Base-by-base conservation (phyloP, 2,329 filamentous ascomycete genomes). In the Taxawa tesnikishii region DNA sequence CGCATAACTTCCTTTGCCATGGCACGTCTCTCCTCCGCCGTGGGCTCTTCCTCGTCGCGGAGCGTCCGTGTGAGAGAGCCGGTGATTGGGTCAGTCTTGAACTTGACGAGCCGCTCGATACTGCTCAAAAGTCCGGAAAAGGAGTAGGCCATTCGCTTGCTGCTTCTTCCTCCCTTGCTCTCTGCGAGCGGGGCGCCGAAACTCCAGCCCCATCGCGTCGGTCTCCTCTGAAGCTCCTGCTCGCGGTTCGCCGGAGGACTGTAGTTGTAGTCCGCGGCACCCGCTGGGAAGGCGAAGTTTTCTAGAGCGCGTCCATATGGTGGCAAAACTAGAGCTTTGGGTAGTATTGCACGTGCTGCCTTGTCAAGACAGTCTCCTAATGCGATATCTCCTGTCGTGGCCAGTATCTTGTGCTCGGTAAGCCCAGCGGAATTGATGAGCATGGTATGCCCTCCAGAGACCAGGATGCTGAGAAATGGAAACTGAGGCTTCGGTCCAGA, bases 321-420 rank as follows among this genome's bases (percentile, higher is more conserved):
- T 32, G 83, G 77, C 12, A 65, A 57, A 14, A 88, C 54, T 3
- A 76, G 41, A 0, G 64, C 54, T 0, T 58, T 15, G 0, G 87
- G 88, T 1, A 96, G 58, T 36, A 94, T 73, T 11, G 68, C 64
- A 28, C 90, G 74, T 6, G 83, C 85, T 36, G 75, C 70, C 58
- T 96, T 94, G 62, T 98, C 90, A 19, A 98, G 63, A 46, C 82
- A 74, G 56, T 94, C 83, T 29, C 90, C 90, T 37, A 94, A 63
- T n/a, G 90, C 85, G 40, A 87, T 76, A 56, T 92, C 84, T n/a
- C 58, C 59, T 0, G 81, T 80, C 11, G 70, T 65, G 12, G 79
- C 84, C 15, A 96, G 59, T 37, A 92, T 73, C 28, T 63, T 59
- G 55, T 96, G 88, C 15, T 76, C 62, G 15, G 67, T 73, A 2